Evolutionary conservation across 2,329 filamentous ascomycete genomes (phyloP), one percentile per base, ranked within the genome.

Genomic region (Venturia nashicola): DNA sequence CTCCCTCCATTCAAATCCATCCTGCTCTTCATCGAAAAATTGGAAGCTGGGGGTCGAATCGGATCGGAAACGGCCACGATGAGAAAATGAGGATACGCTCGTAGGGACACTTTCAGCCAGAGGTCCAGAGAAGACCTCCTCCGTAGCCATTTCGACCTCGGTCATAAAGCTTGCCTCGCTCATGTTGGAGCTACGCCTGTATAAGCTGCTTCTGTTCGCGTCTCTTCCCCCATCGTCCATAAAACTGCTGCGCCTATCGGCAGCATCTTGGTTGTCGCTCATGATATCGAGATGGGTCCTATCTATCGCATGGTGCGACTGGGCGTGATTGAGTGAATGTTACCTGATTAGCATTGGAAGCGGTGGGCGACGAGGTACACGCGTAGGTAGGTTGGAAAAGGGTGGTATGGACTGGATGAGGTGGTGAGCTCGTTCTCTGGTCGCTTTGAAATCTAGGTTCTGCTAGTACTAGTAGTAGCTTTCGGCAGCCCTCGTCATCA

Each of bases 121-220:
- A 7, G 93, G 94, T 7, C 94, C 94, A 32, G 93, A 88, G 76
- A 93, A 99, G 59, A 96, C 83, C 83, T 97, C 93, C 73, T 96
- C 90, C 61, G 95, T 91, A 23, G 94, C 93, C 94, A 99, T 97
- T 74, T 97, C 93, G n/a, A 97, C 92, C 75, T 96, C 91, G 68
- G 91, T 91, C 69, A 96, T 87, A 69, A 97, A 87, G 76, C 90
- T 96, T 43, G 86, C 76, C 68, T 82, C 85, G 76, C 88, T 91
- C 70, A 86, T 80, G 70, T 90, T 90, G 61, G 86, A 88, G 68
- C 81, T 80, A 64, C 87, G 80, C 63, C 86, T 80, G 74, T 90
- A 90, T 67, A 89, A 72, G 62, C 68, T 68, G 67, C 70, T 68
- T 68, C 69, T 72, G 68, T 75, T 62, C 55, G 70, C 68, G 36